A percentile compares a stretch with the other conserved stretches of the same genome.
Conservation (phyloP, 2,329 filamentous ascomycete genomes). For the Colletotrichum euphorbiae region DNA sequence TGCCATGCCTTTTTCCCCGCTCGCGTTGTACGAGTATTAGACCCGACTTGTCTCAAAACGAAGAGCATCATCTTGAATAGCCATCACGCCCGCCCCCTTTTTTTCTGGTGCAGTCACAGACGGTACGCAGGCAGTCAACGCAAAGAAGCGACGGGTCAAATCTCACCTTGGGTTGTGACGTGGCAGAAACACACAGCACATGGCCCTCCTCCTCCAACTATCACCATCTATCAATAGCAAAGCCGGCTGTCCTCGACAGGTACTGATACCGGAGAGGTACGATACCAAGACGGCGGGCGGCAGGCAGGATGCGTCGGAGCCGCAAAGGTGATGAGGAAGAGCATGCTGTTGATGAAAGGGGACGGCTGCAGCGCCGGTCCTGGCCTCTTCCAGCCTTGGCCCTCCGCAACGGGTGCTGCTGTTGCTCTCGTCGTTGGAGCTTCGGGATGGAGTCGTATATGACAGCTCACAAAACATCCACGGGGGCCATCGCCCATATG, state of each 20-base stretch:
- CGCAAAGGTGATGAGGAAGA: neutral
- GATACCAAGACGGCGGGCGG: conserved; percentile 4
- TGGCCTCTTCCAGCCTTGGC: conserved; percentile 11
- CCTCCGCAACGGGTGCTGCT: neutral
- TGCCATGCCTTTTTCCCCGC: neutral
- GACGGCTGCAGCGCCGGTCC: conserved; percentile 25
- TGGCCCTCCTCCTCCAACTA: conserved; percentile 14
- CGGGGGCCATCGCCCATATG: conserved; percentile 12
- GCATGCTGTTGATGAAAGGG: neutral
- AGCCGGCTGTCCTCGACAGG: neutral
- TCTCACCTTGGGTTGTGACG: conserved; percentile 38
- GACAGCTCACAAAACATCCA: conserved; percentile 33
- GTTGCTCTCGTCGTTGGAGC: conserved; percentile 1
- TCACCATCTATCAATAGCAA: conserved; percentile 19
- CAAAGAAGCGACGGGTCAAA: conserved; percentile 36
- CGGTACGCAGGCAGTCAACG: conserved; percentile 1
- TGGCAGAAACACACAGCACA: conserved; percentile 29
- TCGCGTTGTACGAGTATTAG: conserved; percentile 17
- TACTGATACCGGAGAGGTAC: conserved; percentile 31
- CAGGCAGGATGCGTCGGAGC: neutral
- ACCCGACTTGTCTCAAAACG: conserved; percentile 29
- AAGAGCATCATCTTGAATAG: neutral
- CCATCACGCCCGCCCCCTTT: neutral
- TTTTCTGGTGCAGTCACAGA: neutral
- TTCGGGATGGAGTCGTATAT: conserved; percentile 13